Base-by-base conservation (phyloP, 2,329 filamentous ascomycete species). In the Cercospora sp. region DNA sequence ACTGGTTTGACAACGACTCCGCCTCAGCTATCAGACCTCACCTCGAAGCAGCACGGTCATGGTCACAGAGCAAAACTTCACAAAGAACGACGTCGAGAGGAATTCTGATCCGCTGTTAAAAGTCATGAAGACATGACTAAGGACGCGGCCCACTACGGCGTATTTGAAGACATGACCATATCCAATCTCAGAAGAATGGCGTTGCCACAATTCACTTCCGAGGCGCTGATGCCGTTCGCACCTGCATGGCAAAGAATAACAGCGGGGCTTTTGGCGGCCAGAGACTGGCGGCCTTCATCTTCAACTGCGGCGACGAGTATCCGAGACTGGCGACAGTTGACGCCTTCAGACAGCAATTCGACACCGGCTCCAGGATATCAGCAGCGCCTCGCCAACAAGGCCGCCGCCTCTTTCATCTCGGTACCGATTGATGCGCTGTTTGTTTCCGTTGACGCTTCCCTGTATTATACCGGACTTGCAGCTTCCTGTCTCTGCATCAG, bases 111-210 rank as follows among this genome's bases (percentile, higher is more conserved):
- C n/a, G n/a, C n/a, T n/a, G n/a, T n/a, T n/a, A n/a, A n/a, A n/a
- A n/a, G n/a, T n/a, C n/a, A n/a, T n/a, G n/a, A n/a, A n/a, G n/a
- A n/a, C n/a, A n/a, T n/a, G n/a, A n/a, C n/a, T n/a, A n/a, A n/a
- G n/a, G n/a, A n/a, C n/a, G n/a, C 93, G 79, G 85, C 88, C 67
- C 95, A 96, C 81, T 83, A 95, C 13, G 95, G 95, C 3, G 85
- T 90, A 26, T 92, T 98, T 43, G 97, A 93, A 32, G 97, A 96
- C 76, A 91, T 98, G 43, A 89, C 95, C 3, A 83, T 99, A 13
- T 99, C 91, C 78, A 95, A 99, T 78, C 85, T 90, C 71, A 99
- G 80, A 82, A 87, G 4, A 91, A 93, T 0, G 95, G 95, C 18
- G 87, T 98, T 43, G 91, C 93, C 8, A 94, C 89, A 63, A 91